These are phyloP conservation scores for Saposhnikovia divaricata DNA, from an alignment of 129 eudicot genomes.

Conservation along the genomic window DNA sequence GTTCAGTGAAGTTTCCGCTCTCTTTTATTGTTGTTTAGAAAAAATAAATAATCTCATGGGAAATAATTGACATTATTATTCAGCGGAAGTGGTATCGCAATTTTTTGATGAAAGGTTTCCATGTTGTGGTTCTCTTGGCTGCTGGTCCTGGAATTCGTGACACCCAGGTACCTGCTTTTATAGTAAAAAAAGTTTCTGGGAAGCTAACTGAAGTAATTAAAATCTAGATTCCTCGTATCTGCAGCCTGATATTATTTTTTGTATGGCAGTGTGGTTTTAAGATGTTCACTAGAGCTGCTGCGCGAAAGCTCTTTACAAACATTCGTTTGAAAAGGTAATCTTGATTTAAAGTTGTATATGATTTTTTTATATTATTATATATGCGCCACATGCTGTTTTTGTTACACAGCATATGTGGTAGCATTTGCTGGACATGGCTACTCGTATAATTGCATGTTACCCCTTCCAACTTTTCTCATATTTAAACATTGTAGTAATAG, in stretches of 20 bases:
- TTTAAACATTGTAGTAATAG: background rate
- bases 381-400: background rate
- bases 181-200: background rate
- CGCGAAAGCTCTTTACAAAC: constrained; percentile 84
- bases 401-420: too few relatives aligned
- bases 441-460: background rate
- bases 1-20: constrained; percentile 22
- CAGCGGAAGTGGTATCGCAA: constrained; percentile 98
- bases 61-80: constrained; percentile 21
- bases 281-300: constrained; percentile 99
- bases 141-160: constrained; percentile 97
- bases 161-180: constrained; percentile 52
- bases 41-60: background rate
- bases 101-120: constrained; percentile 98
- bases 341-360: background rate
- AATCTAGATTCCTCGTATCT: background rate
- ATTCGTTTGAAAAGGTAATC: constrained; percentile 79
- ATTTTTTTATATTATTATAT: background rate
- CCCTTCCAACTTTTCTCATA: background rate
- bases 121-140: constrained; percentile 87
- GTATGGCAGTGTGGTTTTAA: constrained; percentile 87
- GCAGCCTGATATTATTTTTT: constrained; percentile 4
- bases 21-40: background rate
- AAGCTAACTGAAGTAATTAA: background rate
- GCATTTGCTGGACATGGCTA: background rate